Evolutionary conservation across 2,329 filamentous ascomycete genomes (phyloP).

Genomic region (Diplodia scrobiculata): DNA sequence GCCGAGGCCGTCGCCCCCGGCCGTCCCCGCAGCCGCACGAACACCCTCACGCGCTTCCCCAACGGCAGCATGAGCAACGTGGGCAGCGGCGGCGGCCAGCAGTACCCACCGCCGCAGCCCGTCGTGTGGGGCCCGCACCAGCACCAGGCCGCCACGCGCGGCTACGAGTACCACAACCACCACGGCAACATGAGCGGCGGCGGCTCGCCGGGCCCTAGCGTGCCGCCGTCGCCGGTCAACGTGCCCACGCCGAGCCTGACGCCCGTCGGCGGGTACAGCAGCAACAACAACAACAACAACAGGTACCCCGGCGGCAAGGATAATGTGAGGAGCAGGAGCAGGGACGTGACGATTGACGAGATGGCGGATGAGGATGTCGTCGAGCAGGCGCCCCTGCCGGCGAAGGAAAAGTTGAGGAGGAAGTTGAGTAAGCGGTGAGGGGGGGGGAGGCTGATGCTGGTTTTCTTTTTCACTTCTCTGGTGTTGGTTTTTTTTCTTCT

Average conservation of each 20-base stretch:
- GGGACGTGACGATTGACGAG: constrained; percentile 10
- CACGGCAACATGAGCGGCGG: neutral
- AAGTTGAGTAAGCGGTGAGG: constrained; percentile 19
- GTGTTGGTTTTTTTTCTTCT: neutral
- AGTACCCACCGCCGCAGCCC: constrained; percentile 18
- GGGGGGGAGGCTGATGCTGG: neutral
- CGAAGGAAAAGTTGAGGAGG: neutral
- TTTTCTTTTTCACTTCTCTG: neutral
- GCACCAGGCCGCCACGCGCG: constrained; percentile 30
- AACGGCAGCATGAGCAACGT: constrained; percentile 29
- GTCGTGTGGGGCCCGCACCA: constrained; percentile 34
- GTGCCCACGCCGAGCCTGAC: constrained; percentile 16
- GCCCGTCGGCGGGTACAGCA: neutral
- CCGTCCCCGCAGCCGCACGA: constrained; percentile 28
- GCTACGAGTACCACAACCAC: constrained; percentile 23
- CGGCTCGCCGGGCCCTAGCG: constrained; percentile 4
- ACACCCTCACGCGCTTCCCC: constrained; percentile 30
- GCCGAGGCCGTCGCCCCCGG: neutral
- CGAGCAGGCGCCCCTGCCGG: neutral
- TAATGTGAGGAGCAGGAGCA: constrained; percentile 1
- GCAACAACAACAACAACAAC: neutral
- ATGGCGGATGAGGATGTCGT: constrained; percentile 17
- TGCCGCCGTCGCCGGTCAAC: constrained; percentile 3
- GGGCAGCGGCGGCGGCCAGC: neutral
- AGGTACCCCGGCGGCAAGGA: neutral